These are phyloP conservation scores for Dianthus caryophyllus DNA, from an alignment of 148 eudicot species.

Conservation along the genomic window DNA sequence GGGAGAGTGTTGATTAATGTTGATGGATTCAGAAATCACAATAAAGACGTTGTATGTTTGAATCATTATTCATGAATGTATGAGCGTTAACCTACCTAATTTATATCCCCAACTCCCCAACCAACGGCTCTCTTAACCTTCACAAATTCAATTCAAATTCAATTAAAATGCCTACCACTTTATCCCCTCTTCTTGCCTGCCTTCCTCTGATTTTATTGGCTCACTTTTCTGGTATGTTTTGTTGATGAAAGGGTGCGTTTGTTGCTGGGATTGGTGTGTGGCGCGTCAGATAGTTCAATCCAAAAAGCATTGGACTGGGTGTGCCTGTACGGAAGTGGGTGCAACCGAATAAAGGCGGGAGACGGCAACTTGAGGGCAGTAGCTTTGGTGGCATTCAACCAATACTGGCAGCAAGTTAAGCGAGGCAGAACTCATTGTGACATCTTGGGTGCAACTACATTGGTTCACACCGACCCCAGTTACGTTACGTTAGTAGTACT, in stretches of 20 bases:
- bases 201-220: background rate
- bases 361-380: conserved; percentile 16
- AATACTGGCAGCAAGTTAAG: conserved; percentile 22
- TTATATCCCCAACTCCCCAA: too few relatives aligned
- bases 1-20: conserved; percentile 74
- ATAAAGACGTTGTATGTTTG: too few relatives aligned
- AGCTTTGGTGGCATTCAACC: conserved; percentile 15
- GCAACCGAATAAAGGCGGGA: conserved; percentile 4
- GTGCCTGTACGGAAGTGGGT: conserved; percentile 14
- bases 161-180: conserved; percentile 1
- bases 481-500: too few relatives aligned
- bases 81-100: conserved; percentile 4
- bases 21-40: too few relatives aligned
- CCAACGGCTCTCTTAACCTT: background rate
- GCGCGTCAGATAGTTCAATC: conserved; percentile 1
- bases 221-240: conserved; percentile 7
- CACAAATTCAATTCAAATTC: background rate
- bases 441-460: conserved; percentile 15
- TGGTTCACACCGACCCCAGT: conserved; percentile 25
- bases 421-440: conserved; percentile 8
- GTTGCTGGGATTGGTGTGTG: conserved; percentile 19
- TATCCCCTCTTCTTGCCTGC: background rate
- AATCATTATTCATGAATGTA: too few relatives aligned
- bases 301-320: conserved; percentile 20
- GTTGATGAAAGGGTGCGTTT: background rate